These are phyloP conservation scores for Serendipita sp. DNA, from an alignment of 768 basidiomycete genomes.

Conservation along the genomic window DNA sequence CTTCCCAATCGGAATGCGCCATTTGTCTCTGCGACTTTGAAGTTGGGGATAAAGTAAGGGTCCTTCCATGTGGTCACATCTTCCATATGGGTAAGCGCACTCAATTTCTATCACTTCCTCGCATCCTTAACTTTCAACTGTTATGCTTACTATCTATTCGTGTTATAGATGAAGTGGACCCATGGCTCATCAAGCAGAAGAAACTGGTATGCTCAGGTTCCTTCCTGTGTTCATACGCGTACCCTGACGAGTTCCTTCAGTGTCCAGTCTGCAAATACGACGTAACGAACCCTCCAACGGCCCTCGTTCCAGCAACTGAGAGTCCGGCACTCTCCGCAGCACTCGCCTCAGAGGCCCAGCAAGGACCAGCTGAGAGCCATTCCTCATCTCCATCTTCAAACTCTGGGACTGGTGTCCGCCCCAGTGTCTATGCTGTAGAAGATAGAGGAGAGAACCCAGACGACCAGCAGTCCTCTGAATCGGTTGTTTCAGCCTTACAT, in stretches of 20 bases:
- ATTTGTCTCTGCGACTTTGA: conserved; percentile 82
- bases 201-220: conserved; percentile 52
- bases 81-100: conserved; percentile 47
- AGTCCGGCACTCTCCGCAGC: neutral
- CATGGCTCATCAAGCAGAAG: conserved; percentile 84
- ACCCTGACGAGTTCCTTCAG: conserved; percentile 24
- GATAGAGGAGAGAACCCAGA: neutral
- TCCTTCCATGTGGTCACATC: conserved; percentile 85
- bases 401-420: neutral
- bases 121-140: no score
- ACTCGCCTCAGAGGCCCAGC: neutral
- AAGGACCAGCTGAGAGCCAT: neutral
- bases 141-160: no score
- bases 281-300: conserved; percentile 36
- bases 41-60: conserved; percentile 77
- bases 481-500: neutral
- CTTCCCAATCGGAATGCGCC: conserved; percentile 71
- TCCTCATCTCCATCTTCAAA: neutral
- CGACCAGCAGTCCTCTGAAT: neutral
- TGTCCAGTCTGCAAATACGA: conserved; percentile 89
- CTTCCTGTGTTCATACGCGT: neutral
- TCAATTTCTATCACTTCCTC: neutral
- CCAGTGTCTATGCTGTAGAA: neutral
- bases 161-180: conserved; percentile 51
- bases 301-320: neutral